Base-by-base conservation (phyloP, 2,329 filamentous ascomycete species). In the Apiospora sp. region DNA sequence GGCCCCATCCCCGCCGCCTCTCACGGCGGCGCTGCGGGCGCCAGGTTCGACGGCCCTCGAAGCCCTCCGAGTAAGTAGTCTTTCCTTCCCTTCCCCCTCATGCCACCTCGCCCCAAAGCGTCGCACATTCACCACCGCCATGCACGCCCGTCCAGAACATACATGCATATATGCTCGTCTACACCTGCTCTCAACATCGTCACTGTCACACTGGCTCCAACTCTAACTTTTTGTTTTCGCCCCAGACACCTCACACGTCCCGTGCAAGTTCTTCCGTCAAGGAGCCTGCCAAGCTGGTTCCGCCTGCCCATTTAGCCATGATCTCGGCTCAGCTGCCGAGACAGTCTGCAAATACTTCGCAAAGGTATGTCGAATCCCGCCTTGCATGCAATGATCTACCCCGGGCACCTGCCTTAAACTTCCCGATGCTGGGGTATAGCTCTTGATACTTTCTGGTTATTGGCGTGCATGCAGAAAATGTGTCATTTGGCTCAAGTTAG, bases 191-290 rank as follows among this genome's bases (percentile, higher is more conserved):
- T 10, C 58, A 22, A 64, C 19, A 19, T 24, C 10, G 54, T 64
- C 70, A 19, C 34, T 27, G 69, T 61, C 49, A 24, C 64, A 61
- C 72, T 58, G 49, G 69, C 69, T 44, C 67, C 14, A 46, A 71
- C 69, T 44, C 67, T 22, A 46, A 69, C 43, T 41, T 12, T 67
- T 64, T 44, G 41, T 27, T 48, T 61, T 75, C 72, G 72, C 75
- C 75, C 73, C 48, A 98, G 96, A 98, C 83, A 98, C 96, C 24
- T 93, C 95, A 74, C 96, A 98, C 86, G 96, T 99, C 64, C 96
- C 96, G 51, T 99, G 96, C 93, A 98, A 98, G 88, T 99, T 99
- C 92, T 99, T 96, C 84, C 92, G 95, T 71, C 94, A 98, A 86
- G 95, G 96, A 82, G 92, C 94, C 79, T 99, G 96, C 83, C 96